phyloP scores from a whole-genome alignment of 2,329 filamentous ascomycete species.

The Plenodomus biglobosus region DNA sequence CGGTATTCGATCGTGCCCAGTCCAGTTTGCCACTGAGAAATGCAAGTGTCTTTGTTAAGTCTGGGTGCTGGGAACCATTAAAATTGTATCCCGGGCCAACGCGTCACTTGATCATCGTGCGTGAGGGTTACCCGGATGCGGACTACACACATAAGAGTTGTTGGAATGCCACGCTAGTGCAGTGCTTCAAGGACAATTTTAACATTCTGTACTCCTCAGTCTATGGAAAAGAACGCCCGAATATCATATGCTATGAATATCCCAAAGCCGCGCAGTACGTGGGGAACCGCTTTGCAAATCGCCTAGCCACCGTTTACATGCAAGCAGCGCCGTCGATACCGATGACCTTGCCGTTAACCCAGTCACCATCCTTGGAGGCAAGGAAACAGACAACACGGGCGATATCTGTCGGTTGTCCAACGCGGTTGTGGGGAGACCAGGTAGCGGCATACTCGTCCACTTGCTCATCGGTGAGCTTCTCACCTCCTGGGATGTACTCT shows the following conservation, averaged over 20 bases:
- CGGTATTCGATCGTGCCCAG: too few species aligned
- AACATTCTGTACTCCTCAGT: not conserved
- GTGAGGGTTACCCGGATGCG: too few species aligned
- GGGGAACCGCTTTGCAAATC: constrained; percentile 12
- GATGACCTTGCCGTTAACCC: constrained; percentile 58
- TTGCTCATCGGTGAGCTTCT: constrained; percentile 58
- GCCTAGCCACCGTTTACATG: constrained; percentile 43
- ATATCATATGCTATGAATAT: constrained; percentile 19
- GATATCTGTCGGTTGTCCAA: constrained; percentile 68
- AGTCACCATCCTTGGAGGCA: constrained; percentile 60
- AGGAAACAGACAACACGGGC: constrained; percentile 65
- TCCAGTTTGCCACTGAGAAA: too few species aligned
- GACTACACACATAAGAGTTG: too few species aligned
- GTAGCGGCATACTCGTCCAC: constrained; percentile 65
- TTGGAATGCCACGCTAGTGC: too few species aligned
- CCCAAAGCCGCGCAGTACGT: constrained; percentile 8
- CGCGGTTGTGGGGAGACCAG: constrained; percentile 66
- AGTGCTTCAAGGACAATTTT: too few species aligned
- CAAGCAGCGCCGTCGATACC: constrained; percentile 50
- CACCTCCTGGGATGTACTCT: constrained; percentile 63
- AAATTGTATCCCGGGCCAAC: too few species aligned
- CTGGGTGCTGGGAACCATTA: too few species aligned
- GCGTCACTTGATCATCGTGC: too few species aligned
- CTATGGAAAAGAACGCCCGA: constrained; percentile 18
- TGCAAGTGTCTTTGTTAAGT: too few species aligned